Percentiles rank a stretch among this genome's conserved stretches.
phyloP scores from a whole-genome alignment of 139 green algal genomes.

The Haematococcus sp. region DNA sequence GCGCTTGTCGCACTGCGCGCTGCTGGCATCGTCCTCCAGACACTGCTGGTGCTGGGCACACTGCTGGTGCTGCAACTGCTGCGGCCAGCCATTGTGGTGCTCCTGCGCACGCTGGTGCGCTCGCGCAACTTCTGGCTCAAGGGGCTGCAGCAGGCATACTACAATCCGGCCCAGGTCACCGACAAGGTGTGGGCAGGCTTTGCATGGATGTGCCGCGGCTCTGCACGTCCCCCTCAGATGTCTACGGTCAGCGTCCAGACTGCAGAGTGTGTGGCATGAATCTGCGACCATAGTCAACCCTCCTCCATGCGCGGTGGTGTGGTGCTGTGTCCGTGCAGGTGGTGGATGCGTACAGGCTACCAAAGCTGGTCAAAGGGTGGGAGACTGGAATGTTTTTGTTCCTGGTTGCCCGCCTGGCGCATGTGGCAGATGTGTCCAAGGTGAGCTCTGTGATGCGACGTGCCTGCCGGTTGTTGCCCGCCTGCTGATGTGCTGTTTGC shows the following conservation, averaged over 20 bases:
- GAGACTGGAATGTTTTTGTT: constrained; percentile 72
- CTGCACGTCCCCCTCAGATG: no score
- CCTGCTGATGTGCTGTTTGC: no score
- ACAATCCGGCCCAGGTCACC: constrained; percentile 30
- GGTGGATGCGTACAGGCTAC: constrained; percentile 72
- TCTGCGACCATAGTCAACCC: background rate
- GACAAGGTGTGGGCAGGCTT: constrained; percentile 14
- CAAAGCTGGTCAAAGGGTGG: constrained; percentile 76
- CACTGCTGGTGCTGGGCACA: constrained; percentile 11
- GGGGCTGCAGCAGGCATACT: constrained; percentile 45
- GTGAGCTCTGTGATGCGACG: background rate
- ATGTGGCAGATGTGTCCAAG: background rate
- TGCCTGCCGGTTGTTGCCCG: background rate
- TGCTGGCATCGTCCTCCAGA: background rate
- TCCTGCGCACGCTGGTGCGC: constrained; percentile 63
- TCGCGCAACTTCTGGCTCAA: constrained; percentile 64
- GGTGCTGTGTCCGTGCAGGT: constrained; percentile 15
- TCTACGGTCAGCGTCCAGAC: background rate
- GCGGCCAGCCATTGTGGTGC: constrained; percentile 49
- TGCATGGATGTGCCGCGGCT: no score
- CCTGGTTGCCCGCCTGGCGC: constrained; percentile 41
- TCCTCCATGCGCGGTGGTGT: background rate
- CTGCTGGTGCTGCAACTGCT: constrained; percentile 26
- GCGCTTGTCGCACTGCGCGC: background rate
- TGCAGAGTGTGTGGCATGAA: background rate